Base-by-base conservation (phyloP, 805 yeast species). In the Danielia oregonensis region DNA sequence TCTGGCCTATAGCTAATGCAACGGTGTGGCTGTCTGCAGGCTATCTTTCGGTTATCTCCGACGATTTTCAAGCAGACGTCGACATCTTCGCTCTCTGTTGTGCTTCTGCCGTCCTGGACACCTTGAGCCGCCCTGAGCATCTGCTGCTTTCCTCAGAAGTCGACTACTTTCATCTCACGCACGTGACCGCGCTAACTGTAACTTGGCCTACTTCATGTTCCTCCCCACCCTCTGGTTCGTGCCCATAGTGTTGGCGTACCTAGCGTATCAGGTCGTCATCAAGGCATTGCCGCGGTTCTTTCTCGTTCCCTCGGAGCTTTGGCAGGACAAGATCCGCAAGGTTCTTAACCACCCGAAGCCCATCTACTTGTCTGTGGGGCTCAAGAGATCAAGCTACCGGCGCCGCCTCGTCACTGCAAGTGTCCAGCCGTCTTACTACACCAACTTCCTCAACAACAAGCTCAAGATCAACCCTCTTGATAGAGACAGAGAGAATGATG, bases 321-420 rank as follows among this genome's bases (percentile, higher is more conserved):
- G 72, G 72, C 48, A 51, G 39, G 59, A 59, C 7, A 62, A 57
- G 47, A 57, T 67, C 39, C 24, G 30, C 24, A 33, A 44, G 24
- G 69, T 61, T n/a, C 39, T 65, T 25, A 42, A 58, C 22, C 41
- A 58, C 41, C 58, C 59, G 4, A 62, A 46, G 36, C 62, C 65
- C 13, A 60, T 64, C 28, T 63, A 63, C 44, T 50, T 67, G 29
- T 47, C 54, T 19, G 63, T 57, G 2, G 68, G 68, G 6, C 24
- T 30, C 29, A 66, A 66, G 42, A 35, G 70, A 16, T 61, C 70
- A n/a, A 59, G 67, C 32, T 63, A 38, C 39, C 47, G 73, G 26
- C 56, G 70, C 24, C 41, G 70, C 27, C 54, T 67, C 30, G 44
- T 66, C 7, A 41, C 57, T 7, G 68, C 73, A 5, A 57, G 67